Conservation (phyloP, 768 basidiomycete species). For the Boletus vermiculosoides region DNA sequence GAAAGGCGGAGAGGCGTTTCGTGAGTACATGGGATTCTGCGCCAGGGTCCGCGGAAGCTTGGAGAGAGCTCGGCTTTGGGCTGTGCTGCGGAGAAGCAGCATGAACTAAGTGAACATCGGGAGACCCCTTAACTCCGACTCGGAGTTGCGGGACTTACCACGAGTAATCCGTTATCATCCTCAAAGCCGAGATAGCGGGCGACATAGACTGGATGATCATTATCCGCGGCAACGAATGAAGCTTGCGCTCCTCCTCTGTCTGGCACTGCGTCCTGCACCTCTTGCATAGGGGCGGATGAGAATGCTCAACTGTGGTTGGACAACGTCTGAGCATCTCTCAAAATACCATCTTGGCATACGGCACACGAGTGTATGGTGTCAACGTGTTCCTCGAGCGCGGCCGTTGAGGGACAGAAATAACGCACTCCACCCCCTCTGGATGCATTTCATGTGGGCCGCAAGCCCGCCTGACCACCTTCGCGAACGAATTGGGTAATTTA, state of each 20-base stretch:
- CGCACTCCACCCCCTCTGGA: constrained; percentile 17
- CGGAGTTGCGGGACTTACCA: constrained; percentile 27
- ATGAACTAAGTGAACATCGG: constrained; percentile 14
- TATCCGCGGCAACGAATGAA: constrained; percentile 38
- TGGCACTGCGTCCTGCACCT: constrained; percentile 31
- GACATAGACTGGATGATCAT: constrained; percentile 38
- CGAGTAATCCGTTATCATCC: constrained; percentile 29
- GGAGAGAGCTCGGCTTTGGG: constrained; percentile 11
- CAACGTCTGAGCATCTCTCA: constrained; percentile 25
- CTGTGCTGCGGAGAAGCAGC: constrained; percentile 15
- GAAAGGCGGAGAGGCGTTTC: constrained; percentile 4
- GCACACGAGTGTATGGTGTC: constrained; percentile 26
- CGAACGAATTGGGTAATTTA: too few species aligned
- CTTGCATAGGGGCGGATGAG: constrained; percentile 29
- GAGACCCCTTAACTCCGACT: constrained; percentile 4
- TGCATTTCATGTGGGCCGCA: constrained; percentile 29
- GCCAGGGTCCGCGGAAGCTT: constrained; percentile 8
- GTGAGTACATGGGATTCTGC: constrained; percentile 2
- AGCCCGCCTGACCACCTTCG: constrained; percentile 13
- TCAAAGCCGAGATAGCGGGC: constrained; percentile 37
- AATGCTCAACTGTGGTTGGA: constrained; percentile 31
- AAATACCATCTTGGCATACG: constrained; percentile 31
- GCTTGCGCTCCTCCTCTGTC: constrained; percentile 36
- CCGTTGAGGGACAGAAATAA: constrained; percentile 24
- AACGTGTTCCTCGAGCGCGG: constrained; percentile 28